Conservation (phyloP, 1,284 basidiomycete species). For the Ustilago sp. region DNA sequence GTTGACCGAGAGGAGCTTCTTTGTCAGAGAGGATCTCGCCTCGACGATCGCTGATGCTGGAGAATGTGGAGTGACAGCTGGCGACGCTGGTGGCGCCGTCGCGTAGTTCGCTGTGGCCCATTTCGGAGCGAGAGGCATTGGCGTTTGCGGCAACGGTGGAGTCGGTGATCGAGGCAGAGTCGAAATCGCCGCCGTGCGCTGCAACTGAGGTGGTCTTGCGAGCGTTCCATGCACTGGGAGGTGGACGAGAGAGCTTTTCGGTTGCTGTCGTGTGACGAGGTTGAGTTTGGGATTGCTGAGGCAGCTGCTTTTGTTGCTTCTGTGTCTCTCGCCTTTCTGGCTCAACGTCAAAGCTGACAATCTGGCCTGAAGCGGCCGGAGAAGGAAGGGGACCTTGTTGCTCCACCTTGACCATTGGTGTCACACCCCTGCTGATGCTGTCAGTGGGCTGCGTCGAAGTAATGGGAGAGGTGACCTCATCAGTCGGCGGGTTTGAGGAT, state of each 20-base stretch:
- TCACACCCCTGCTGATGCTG: background rate
- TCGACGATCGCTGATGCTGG: conserved; percentile 45
- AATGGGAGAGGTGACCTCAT: background rate
- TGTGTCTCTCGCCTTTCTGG: conserved; percentile 3
- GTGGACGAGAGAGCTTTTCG: conserved; percentile 14
- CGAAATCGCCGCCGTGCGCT: background rate
- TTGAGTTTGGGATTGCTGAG: background rate
- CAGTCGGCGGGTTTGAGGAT: background rate
- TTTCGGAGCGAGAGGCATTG: conserved; percentile 10
- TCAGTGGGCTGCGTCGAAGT: background rate
- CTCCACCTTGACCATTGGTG: background rate
- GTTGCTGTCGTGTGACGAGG: conserved; percentile 9
- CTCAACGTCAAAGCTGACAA: conserved; percentile 14
- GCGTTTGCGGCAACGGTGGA: background rate
- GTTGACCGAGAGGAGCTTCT: conserved; percentile 21
- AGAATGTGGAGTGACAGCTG: conserved; percentile 28
- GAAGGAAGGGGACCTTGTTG: background rate
- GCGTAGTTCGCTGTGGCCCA: conserved; percentile 6
- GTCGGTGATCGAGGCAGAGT: background rate
- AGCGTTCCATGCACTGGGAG: conserved; percentile 28
- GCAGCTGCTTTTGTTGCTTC: background rate
- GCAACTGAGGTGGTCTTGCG: conserved; percentile 3
- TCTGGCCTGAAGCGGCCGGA: conserved; percentile 1
- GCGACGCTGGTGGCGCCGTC: conserved; percentile 23
- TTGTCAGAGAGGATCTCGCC: conserved; percentile 51